Evolutionary conservation across 768 basidiomycete species (phyloP).

Genomic region (Calvatia gigantea): DNA sequence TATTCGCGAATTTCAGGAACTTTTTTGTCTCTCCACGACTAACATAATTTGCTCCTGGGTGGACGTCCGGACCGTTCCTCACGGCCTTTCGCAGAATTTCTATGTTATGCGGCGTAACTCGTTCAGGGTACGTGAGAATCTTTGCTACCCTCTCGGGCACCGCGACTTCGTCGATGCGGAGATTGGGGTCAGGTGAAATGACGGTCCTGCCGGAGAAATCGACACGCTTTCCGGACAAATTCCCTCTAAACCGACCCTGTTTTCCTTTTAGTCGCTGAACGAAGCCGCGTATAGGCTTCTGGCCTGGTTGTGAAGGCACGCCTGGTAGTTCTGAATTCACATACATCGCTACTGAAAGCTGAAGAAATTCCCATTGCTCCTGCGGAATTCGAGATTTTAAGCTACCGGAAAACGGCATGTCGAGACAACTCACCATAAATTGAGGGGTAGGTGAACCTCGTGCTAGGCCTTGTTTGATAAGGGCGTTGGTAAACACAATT

Average conservation of each 20-base stretch:
- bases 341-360: conserved; percentile 94
- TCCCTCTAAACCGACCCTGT: conserved; percentile 97
- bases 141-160: conserved; percentile 95
- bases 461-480: conserved; percentile 85
- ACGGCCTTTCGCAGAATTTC: conserved; percentile 70
- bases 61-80: conserved; percentile 83
- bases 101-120: conserved; percentile 91
- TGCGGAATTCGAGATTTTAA: conserved; percentile 23
- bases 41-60: conserved; percentile 96
- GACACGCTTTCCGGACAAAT: conserved; percentile 97
- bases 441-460: conserved; percentile 87
- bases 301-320: conserved; percentile 79
- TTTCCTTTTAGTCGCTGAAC: conserved; percentile 98
- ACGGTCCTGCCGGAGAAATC: conserved; percentile 98
- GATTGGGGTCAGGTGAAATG: conserved; percentile 98
- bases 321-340: conserved; percentile 98
- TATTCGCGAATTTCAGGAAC: conserved; percentile 84
- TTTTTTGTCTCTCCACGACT: conserved; percentile 84
- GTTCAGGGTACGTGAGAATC: conserved; percentile 93
- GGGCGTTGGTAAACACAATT: conserved; percentile 90
- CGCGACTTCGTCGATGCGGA: conserved; percentile 97
- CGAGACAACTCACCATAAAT: conserved; percentile 67
- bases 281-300: conserved; percentile 96
- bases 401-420: conserved; percentile 1
- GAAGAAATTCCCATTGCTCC: conserved; percentile 99